phyloP scores from a whole-genome alignment of 345 rosid genomes.

The Bruguiera parviflora region DNA sequence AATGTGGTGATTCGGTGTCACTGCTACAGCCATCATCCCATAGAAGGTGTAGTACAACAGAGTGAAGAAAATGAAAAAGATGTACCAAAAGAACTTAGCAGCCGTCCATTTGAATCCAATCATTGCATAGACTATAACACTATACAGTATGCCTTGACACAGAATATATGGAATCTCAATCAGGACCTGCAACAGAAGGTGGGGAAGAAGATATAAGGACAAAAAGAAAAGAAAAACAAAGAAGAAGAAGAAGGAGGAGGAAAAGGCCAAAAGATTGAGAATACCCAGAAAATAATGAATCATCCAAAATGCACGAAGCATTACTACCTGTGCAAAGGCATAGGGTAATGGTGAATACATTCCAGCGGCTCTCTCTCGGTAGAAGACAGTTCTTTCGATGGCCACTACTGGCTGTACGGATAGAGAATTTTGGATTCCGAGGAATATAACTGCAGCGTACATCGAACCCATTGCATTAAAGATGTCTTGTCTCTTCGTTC shows the following conservation, averaged over 20 bases:
- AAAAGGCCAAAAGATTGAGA: no score
- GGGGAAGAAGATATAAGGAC: no score
- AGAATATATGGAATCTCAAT: constrained; percentile 62
- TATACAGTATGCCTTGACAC: constrained; percentile 43
- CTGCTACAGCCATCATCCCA: constrained; percentile 73
- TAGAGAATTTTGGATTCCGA: constrained; percentile 52
- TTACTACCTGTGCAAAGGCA: constrained; percentile 57
- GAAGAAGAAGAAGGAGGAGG: no score
- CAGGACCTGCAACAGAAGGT: constrained; percentile 37
- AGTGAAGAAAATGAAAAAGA: constrained; percentile 59
- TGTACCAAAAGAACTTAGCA: constrained; percentile 59
- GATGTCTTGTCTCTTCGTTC: constrained; percentile 49
- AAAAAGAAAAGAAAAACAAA: no score
- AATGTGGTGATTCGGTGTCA: constrained; percentile 60
- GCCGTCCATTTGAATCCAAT: constrained; percentile 60
- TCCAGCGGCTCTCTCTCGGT: constrained; percentile 75
- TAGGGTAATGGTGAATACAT: constrained; percentile 75
- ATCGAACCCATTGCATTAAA: constrained; percentile 80
- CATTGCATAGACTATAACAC: constrained; percentile 63
- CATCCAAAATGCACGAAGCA: not conserved
- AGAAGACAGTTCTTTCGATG: constrained; percentile 67
- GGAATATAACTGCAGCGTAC: constrained; percentile 60
- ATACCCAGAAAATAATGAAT: no score
- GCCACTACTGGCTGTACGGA: constrained; percentile 68
- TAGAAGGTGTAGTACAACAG: constrained; percentile 66